These are phyloP conservation scores for Salisapilia sapeloensis DNA, from an alignment of 352 stramenopile species.

Conservation along the genomic window DNA sequence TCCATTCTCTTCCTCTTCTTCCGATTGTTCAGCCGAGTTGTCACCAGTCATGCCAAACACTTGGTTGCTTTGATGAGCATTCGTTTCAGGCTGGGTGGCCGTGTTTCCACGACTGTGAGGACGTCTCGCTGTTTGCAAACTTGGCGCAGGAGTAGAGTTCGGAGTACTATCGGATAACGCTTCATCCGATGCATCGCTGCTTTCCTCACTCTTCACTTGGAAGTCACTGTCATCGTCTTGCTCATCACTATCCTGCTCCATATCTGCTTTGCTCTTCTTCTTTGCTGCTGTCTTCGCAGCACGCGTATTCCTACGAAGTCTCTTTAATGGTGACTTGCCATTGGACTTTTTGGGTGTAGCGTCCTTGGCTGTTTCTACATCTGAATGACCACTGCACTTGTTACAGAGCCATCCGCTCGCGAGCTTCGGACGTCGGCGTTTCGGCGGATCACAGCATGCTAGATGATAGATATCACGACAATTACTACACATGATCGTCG, in stretches of 20 bases:
- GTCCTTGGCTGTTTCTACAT: too few relatives aligned
- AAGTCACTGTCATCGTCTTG: conserved; percentile 33
- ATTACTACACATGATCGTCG: conserved; percentile 19
- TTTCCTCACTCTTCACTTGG: conserved; percentile 12
- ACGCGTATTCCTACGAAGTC: too few relatives aligned
- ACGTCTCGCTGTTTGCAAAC: too few relatives aligned
- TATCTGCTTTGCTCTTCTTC: conserved; percentile 3
- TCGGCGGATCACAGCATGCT: conserved; percentile 25
- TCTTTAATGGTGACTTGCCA: conserved; percentile 13
- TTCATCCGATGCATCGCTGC: conserved; percentile 1
- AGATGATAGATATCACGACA: conserved; percentile 33
- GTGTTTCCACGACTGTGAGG: too few relatives aligned
- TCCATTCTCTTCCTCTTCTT: conserved; percentile 21
- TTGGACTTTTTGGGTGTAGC: conserved; percentile 3
- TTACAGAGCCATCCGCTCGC: conserved; percentile 21
- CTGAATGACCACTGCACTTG: conserved; percentile 12
- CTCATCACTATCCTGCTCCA: conserved; percentile 8
- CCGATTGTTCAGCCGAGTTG: neutral
- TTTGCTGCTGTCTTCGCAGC: conserved; percentile 3
- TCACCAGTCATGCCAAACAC: too few relatives aligned
- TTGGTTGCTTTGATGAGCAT: too few relatives aligned
- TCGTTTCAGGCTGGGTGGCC: too few relatives aligned
- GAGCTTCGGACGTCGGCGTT: conserved; percentile 21
- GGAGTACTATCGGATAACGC: too few relatives aligned
- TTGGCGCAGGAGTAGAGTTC: too few relatives aligned